Conservation (phyloP, 352 stramenopile species). For the Sclerospora graminicola region DNA sequence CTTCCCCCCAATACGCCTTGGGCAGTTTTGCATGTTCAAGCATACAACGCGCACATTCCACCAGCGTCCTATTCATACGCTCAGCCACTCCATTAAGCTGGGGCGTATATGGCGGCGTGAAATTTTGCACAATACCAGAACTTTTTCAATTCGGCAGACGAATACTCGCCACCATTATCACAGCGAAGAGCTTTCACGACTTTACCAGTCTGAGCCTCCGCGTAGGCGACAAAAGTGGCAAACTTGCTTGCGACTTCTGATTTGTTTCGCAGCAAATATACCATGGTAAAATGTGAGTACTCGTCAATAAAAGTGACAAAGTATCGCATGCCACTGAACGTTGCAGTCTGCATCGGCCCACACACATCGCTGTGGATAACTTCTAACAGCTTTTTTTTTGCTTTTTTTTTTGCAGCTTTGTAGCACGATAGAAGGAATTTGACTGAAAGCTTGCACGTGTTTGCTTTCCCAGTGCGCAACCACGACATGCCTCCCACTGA, state of each 20-base stretch:
- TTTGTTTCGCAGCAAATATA: too few relatives aligned
- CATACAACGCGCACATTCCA: neutral
- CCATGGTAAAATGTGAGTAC: too few relatives aligned
- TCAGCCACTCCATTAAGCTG: too few relatives aligned
- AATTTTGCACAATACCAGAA: neutral
- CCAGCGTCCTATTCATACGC: too few relatives aligned
- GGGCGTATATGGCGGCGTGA: neutral
- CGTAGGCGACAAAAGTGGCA: neutral
- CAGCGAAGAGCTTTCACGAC: neutral
- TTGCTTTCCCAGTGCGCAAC: neutral
- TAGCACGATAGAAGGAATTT: too few relatives aligned
- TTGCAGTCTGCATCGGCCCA: too few relatives aligned
- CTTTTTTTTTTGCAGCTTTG: too few relatives aligned
- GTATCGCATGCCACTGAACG: too few relatives aligned
- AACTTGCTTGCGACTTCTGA: neutral
- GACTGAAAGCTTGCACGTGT: neutral
- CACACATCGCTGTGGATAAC: too few relatives aligned
- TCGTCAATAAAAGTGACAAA: too few relatives aligned
- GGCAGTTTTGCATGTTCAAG: neutral
- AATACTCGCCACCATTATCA: too few relatives aligned
- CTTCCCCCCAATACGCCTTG: neutral
- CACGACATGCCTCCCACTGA: neutral
- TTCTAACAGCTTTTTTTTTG: too few relatives aligned
- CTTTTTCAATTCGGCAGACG: neutral
- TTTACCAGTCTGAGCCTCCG: neutral